Evolutionary conservation across 169 alveolate genomes (phyloP).

Genomic region (Plasmodium gallinaceum): DNA sequence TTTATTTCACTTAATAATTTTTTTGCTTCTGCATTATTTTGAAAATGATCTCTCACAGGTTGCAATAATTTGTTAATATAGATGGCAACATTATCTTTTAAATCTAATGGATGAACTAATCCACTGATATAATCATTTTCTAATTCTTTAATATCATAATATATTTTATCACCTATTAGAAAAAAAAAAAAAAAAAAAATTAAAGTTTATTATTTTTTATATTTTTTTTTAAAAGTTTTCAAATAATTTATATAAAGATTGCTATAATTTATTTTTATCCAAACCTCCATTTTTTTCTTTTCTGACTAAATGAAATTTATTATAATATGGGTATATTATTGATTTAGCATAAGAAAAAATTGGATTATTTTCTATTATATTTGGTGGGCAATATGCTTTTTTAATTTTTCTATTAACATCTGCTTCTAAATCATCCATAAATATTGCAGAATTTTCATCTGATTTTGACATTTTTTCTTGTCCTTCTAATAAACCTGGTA

Average conservation of each 20-base stretch:
- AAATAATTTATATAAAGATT: not conserved
- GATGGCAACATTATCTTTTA: conserved; percentile 93
- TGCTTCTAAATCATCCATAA: conserved; percentile 97
- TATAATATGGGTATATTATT: conserved; percentile 89
- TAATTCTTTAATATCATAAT: conserved; percentile 89
- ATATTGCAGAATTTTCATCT: conserved; percentile 96
- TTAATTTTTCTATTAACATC: conserved; percentile 96
- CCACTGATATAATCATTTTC: conserved; percentile 93
- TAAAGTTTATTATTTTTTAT: conserved; percentile 35
- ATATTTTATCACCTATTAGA: conserved; percentile 88
- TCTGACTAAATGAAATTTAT: conserved; percentile 84
- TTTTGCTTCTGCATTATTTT: conserved; percentile 90
- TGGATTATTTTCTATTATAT: conserved; percentile 94
- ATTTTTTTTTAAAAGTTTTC: conserved; percentile 56
- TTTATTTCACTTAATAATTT: conserved; percentile 89
- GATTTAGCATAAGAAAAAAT: conserved; percentile 92
- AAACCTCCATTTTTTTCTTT: conserved; percentile 91
- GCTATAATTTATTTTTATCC: not conserved
- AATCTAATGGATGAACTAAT: conserved; percentile 95
- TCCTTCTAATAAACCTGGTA: conserved; percentile 97
- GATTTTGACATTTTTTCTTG: conserved; percentile 98
- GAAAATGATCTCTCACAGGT: conserved; percentile 98
- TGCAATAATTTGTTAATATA: conserved; percentile 93
- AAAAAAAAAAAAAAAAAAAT: conserved; percentile 4
- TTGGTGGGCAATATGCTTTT: conserved; percentile 97